phyloP scores from a whole-genome alignment of 1,284 basidiomycete species.

The Cryptococcus sp. region DNA sequence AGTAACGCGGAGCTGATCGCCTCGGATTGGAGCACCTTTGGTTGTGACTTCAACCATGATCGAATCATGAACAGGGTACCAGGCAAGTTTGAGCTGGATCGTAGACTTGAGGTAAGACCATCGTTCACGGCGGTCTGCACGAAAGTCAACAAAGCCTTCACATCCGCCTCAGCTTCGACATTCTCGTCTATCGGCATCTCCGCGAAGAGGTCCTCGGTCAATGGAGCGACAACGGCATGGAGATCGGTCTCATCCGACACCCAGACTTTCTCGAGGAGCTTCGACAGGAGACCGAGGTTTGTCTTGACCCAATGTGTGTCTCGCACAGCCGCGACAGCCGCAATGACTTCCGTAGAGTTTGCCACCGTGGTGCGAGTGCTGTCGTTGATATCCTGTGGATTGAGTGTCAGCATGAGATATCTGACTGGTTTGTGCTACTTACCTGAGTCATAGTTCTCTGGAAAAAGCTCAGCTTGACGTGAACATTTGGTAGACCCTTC shows the following conservation, averaged over 20 bases:
- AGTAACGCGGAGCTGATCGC: slow-evolving; percentile 74
- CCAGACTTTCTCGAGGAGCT: slow-evolving; percentile 86
- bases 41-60: slow-evolving; percentile 79
- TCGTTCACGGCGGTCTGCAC: slow-evolving; percentile 78
- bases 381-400: slow-evolving; percentile 69
- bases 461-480: slow-evolving; percentile 88
- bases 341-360: slow-evolving; percentile 85
- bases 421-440: slow-evolving; percentile 30
- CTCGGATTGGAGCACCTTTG: slow-evolving; percentile 74
- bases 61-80: slow-evolving; percentile 85
- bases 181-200: slow-evolving; percentile 83
- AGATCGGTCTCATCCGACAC: slow-evolving; percentile 71
- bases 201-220: slow-evolving; percentile 83
- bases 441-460: slow-evolving; percentile 79
- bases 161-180: slow-evolving; percentile 64
- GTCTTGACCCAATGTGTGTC: slow-evolving; percentile 77
- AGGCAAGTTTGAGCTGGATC: slow-evolving; percentile 59
- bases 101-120: slow-evolving; percentile 54
- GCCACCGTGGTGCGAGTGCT: slow-evolving; percentile 68
- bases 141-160: slow-evolving; percentile 76
- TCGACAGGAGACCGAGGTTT: slow-evolving; percentile 80
- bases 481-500: slow-evolving; percentile 89
- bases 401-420: slow-evolving; percentile 8
- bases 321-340: slow-evolving; percentile 77
- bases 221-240: slow-evolving; percentile 76